phyloP scores from a whole-genome alignment of 768 basidiomycete species.

The Leccinum sublutescens region DNA sequence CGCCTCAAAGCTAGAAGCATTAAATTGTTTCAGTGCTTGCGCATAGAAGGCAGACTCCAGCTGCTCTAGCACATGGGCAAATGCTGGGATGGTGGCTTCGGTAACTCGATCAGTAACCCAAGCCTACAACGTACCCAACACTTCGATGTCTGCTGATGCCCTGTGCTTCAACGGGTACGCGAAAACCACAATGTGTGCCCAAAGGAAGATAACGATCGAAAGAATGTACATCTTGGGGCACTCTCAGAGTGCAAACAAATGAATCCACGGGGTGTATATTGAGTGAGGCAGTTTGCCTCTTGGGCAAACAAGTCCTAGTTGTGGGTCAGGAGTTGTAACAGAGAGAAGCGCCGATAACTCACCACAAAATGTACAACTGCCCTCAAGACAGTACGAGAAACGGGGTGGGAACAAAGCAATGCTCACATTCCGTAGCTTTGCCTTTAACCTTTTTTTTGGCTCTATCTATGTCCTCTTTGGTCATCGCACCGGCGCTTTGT shows the following conservation, averaged over 20 bases:
- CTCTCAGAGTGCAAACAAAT: conserved; percentile 26
- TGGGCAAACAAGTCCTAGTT: not conserved
- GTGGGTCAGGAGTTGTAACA: not conserved
- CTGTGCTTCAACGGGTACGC: conserved; percentile 11
- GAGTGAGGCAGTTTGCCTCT: conserved; percentile 38
- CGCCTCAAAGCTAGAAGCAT: conserved; percentile 54
- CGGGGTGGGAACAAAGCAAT: not conserved
- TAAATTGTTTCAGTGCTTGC: conserved; percentile 65
- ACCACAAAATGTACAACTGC: conserved; percentile 1
- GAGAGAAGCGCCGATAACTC: not conserved
- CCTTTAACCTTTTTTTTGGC: not conserved
- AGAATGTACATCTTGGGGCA: conserved; percentile 6
- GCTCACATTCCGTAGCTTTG: not conserved
- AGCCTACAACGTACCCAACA: conserved; percentile 50
- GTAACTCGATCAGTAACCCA: not conserved
- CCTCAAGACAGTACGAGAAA: conserved; percentile 2
- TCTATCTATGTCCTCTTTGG: not conserved
- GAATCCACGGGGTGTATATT: conserved; percentile 15
- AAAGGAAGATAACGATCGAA: not conserved
- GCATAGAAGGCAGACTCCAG: conserved; percentile 69
- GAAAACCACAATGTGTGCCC: not conserved
- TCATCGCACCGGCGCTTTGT: not conserved
- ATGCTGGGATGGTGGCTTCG: conserved; percentile 44
- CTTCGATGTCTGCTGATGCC: conserved; percentile 35
- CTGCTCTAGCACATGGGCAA: conserved; percentile 73